Base-by-base conservation (phyloP, 169 alveolate genomes). In the Pseudocohnilembus persalinus region DNA sequence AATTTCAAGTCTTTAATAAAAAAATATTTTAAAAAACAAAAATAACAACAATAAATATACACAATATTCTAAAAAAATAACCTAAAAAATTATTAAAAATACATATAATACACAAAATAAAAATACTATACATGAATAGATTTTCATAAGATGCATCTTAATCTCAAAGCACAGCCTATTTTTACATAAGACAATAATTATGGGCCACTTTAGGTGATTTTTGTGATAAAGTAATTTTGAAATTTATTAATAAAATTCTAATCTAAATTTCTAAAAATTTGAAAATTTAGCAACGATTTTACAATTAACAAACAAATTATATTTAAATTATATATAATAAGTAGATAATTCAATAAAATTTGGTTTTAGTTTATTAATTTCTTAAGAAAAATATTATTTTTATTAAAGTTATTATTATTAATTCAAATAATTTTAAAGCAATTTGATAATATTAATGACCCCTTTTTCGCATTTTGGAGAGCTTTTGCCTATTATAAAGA, bases 381-480 rank as follows among this genome's bases (percentile, higher is more conserved):
- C n/a, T n/a, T n/a, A n/a, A n/a, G n/a, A n/a, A 49, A 49, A 49
- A 49, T 49, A 20, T 4, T 20, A 49, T 11, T 49, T 49, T 11
- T 49, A 11, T 49, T 49, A 49, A 20, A 49, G 20, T 20, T 20
- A 49, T 11, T 49, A 11, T 11, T 49, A 49, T 49, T 11, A 0
- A 6, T 77, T 26, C 1, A 28, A 29, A 49, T 28, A 49, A 29
- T 29, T 63, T 63, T 49, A 30, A 68, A 86, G 90, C 33, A 74
- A 75, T 86, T 74, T 89, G 88, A 93, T 63, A 91, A 91, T 85
- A 95, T 95, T 1, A 86, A 87, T 27, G 98, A 95, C 82, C 96
- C 98, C 29, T 81, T 89, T 81, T 88, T 95, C 26, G 86, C 90
- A 72, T 95, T 95, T 81, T 95, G 98, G 98, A 88, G 93, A 65